A percentile compares a stretch with the other conserved stretches of the same genome.
Conservation (phyloP, 352 stramenopile species). For the Hyaloperonospora arabidopsidis region DNA sequence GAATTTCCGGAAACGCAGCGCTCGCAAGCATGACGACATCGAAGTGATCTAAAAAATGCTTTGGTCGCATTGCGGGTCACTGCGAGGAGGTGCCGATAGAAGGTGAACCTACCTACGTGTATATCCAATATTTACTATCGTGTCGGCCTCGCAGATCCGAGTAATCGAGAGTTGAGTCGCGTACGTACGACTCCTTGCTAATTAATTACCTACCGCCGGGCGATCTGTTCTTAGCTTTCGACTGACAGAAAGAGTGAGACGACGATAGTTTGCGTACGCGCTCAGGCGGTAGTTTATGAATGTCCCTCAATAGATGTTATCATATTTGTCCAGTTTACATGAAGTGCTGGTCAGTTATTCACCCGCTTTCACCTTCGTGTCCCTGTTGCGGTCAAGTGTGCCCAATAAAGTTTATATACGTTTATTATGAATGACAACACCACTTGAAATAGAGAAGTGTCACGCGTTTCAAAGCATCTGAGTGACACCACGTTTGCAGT, state of each 20-base stretch:
- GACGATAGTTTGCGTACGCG: too few relatives aligned
- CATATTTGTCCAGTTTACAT: too few relatives aligned
- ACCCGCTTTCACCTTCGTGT: background rate
- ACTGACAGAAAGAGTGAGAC: too few relatives aligned
- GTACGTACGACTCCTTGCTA: background rate
- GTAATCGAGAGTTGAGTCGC: background rate
- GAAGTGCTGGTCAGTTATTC: too few relatives aligned
- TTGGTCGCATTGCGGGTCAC: constrained; percentile 26
- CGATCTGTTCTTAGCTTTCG: too few relatives aligned
- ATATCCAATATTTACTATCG: constrained; percentile 22
- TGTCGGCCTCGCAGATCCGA: background rate
- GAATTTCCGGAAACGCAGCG: constrained; percentile 48
- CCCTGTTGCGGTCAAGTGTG: background rate
- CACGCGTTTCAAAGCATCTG: constrained; percentile 21
- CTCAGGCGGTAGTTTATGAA: too few relatives aligned
- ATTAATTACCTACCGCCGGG: background rate
- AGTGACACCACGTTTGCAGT: constrained; percentile 17
- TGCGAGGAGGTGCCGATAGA: constrained; percentile 4
- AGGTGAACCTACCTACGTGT: background rate
- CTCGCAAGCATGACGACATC: constrained; percentile 20
- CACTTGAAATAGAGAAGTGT: constrained; percentile 15
- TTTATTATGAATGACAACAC: constrained; percentile 26
- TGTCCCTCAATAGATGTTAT: too few relatives aligned
- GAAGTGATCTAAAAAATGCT: constrained; percentile 20
- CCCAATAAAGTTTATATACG: constrained; percentile 6